Evolutionary conservation across 2,329 filamentous ascomycete genomes (phyloP), one percentile per base, ranked within the genome.

Genomic region (Cytospora piceicola): DNA sequence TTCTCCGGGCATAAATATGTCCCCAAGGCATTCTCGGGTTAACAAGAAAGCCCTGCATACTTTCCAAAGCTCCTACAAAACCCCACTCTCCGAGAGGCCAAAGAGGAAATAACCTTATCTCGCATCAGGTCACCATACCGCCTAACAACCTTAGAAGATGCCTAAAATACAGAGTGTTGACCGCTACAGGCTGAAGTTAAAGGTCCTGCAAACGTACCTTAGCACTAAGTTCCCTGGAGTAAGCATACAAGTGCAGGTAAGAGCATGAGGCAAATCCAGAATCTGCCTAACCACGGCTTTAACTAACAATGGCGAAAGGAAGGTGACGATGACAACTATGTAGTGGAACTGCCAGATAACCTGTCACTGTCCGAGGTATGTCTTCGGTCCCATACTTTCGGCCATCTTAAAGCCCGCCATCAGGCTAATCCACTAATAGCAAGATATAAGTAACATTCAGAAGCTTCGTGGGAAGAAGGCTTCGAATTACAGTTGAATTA

Each of bases 161-260:
- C 27, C 27, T 29, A 3, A 29, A 3, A 29, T 5, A 29, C 34
- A 55, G 30, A 39, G 42, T 1, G 34, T 56, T 8, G 29, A 62
- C 27, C 59, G 51, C 36, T 62, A 62, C 51, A 62, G 59, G 59
- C 59, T 62, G 14, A 46, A 34, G 4, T 20, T 55, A 11, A 12
- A 55, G 6, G 52, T 24, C 22, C 54, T 62, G 59, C 46, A 34
- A 24, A 49, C 12, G 15, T 55, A 55, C 36, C 52, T 62, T 1
- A 36, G 29, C 24, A 7, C 0, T 1, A 56, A 34, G 20, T 55
- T 42, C 22, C 59, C 34, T 11, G 12, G 4, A 8, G 39, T 39
- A 11, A 17, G 2, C 52, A 46, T 42, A 52, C 46, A 42, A n/a
- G 34, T 62, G 32, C 34, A 55, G 51, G 34, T 62, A 46, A 22